phyloP scores from a whole-genome alignment of 2,329 filamentous ascomycete species.

The Seiridium unicorne region DNA sequence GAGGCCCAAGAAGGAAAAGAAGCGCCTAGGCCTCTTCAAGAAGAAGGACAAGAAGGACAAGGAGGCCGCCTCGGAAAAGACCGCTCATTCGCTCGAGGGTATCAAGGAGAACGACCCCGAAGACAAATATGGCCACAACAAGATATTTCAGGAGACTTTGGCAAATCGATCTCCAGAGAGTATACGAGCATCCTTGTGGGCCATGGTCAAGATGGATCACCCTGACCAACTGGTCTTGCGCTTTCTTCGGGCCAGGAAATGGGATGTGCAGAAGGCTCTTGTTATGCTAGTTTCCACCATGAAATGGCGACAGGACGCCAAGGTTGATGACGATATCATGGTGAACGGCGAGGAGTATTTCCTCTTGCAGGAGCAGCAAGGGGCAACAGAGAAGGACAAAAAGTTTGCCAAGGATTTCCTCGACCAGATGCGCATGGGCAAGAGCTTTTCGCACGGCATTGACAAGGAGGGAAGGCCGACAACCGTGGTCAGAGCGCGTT shows the following conservation, averaged over 20 bases:
- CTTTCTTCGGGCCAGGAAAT: conserved; percentile 87
- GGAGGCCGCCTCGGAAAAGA: conserved; percentile 30
- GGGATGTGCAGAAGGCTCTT: conserved; percentile 90
- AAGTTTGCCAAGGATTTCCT: conserved; percentile 75
- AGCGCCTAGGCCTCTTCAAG: conserved; percentile 68
- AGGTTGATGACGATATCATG: conserved; percentile 89
- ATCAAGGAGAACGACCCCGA: conserved; percentile 56
- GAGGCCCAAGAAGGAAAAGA: conserved; percentile 80
- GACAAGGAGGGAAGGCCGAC: conserved; percentile 85
- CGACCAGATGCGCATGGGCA: conserved; percentile 81
- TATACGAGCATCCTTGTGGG: conserved; percentile 81
- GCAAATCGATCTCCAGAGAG: conserved; percentile 74
- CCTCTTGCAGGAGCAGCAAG: conserved; percentile 7
- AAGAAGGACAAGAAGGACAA: conserved; percentile 58
- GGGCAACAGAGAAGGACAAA: conserved; percentile 59
- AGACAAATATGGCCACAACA: conserved; percentile 91
- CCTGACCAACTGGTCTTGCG: conserved; percentile 81
- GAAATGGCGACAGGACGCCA: conserved; percentile 86
- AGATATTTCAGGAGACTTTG: conserved; percentile 80
- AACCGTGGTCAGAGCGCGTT: conserved; percentile 77
- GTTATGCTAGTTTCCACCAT: conserved; percentile 94
- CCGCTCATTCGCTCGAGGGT: conserved; percentile 33
- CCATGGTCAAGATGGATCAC: conserved; percentile 92
- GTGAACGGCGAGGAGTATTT: conserved; percentile 64
- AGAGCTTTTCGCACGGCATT: conserved; percentile 85